A percentile compares a stretch with the other conserved stretches of the same genome.
Evolutionary conservation across 2,329 filamentous ascomycete genomes (phyloP).

Genomic region (Nigrospora sphaerica): DNA sequence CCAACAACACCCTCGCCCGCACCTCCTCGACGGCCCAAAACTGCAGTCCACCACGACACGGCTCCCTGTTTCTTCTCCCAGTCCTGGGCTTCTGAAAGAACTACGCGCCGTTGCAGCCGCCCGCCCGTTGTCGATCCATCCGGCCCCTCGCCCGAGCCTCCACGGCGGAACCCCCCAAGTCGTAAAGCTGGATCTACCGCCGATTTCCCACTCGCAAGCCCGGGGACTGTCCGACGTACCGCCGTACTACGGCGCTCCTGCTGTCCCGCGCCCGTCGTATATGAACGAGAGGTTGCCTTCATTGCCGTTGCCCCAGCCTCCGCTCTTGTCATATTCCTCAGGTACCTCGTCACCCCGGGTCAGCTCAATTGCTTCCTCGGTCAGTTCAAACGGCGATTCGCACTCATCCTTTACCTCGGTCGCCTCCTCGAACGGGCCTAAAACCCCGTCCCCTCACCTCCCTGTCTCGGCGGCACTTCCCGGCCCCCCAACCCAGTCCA

Average conservation of each 20-base stretch:
- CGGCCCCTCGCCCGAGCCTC: conserved; percentile 5
- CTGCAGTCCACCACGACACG: background rate
- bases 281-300: conserved; percentile 67
- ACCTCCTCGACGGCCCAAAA: background rate
- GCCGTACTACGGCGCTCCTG: conserved; percentile 62
- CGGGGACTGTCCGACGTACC: conserved; percentile 65
- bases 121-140: too few species aligned
- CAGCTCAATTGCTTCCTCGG: conserved; percentile 62
- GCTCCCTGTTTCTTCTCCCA: too few species aligned
- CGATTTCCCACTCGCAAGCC: conserved; percentile 76
- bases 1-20: too few species aligned
- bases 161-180: conserved; percentile 39
- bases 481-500: conserved; percentile 28
- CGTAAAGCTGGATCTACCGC: conserved; percentile 93
- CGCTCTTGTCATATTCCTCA: conserved; percentile 63
- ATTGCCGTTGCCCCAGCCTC: conserved; percentile 61
- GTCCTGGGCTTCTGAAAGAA: too few species aligned
- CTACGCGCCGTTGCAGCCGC: too few species aligned
- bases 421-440: conserved; percentile 56
- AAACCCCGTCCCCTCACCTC: conserved; percentile 70
- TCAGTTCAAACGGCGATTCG: conserved; percentile 42
- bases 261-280: conserved; percentile 58
- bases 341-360: conserved; percentile 69
- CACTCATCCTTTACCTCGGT: conserved; percentile 48
- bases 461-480: conserved; percentile 39